phyloP scores from a whole-genome alignment of 1,284 basidiomycete genomes.

The Coriolopsis trogii region DNA sequence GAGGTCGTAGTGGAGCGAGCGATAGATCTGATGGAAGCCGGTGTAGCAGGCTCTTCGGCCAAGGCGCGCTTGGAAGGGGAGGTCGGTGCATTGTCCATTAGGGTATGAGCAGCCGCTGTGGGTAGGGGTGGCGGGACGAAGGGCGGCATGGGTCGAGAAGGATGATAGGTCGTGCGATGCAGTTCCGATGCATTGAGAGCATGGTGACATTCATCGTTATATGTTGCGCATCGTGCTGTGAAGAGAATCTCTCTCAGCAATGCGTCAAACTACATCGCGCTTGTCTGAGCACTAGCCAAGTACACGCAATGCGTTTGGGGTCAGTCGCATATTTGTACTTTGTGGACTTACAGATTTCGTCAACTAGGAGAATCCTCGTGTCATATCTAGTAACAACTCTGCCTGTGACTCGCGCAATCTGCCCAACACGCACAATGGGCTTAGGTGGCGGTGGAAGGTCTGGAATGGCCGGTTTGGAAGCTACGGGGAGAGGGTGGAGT shows the following conservation, averaged over 20 bases:
- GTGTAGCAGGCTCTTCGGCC: constrained; percentile 8
- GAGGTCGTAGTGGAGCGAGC: constrained; percentile 11
- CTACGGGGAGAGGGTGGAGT: background rate
- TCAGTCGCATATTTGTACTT: too few species aligned
- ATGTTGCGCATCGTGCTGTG: constrained; percentile 48
- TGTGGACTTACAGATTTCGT: constrained; percentile 37
- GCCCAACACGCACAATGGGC: constrained; percentile 51
- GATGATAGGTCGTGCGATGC: constrained; percentile 55
- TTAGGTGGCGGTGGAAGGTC: constrained; percentile 30
- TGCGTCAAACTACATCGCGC: background rate
- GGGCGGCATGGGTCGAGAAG: constrained; percentile 45
- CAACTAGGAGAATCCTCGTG: constrained; percentile 49
- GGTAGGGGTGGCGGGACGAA: constrained; percentile 38
- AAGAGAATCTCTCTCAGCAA: background rate
- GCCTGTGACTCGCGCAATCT: constrained; percentile 51
- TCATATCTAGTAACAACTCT: constrained; percentile 46
- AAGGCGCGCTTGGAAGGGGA: constrained; percentile 8
- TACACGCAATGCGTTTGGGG: too few species aligned
- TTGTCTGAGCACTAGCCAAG: too few species aligned
- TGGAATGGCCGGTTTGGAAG: background rate
- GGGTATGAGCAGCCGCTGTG: background rate
- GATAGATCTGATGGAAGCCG: constrained; percentile 12
- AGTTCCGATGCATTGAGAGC: constrained; percentile 55
- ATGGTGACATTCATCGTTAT: constrained; percentile 64
- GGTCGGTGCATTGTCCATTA: background rate